Evolutionary conservation across 495 filamentous ascomycete genomes (phyloP).

Genomic region (Aspergillus indologenus): DNA sequence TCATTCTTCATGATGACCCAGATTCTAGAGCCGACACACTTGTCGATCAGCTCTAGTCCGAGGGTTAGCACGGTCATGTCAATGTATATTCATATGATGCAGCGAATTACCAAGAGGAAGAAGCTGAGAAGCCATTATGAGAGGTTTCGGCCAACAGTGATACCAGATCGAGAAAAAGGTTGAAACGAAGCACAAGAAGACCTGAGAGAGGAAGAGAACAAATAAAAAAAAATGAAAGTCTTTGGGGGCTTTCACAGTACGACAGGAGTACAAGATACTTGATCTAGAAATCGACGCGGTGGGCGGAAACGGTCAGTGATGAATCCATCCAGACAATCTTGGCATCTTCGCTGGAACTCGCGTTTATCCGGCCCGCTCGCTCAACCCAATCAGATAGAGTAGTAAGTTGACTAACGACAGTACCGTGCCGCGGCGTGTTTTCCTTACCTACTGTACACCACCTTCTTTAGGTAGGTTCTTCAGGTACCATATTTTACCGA

Average conservation of each 20-base stretch:
- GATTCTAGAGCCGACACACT: constrained; percentile 94
- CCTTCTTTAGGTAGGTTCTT: neutral
- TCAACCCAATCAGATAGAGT: constrained; percentile 14
- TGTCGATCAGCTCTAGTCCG: constrained; percentile 86
- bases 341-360: constrained; percentile 6
- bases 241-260: too few species aligned
- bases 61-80: constrained; percentile 22
- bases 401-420: neutral
- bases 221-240: too few species aligned
- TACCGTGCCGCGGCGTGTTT: neutral
- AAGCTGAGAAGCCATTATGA: constrained; percentile 72
- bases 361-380: constrained; percentile 20
- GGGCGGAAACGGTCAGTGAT: constrained; percentile 15
- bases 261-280: constrained; percentile 1
- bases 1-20: constrained; percentile 99
- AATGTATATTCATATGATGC: constrained; percentile 1
- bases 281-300: constrained; percentile 27
- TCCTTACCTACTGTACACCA: too few species aligned
- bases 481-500: constrained; percentile 1
- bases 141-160: too few species aligned
- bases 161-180: too few species aligned
- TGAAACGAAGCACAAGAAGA: too few species aligned
- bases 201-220: too few species aligned
- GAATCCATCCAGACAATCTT: constrained; percentile 21
- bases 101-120: constrained; percentile 63